Conservation (phyloP, 352 stramenopile genomes). For the Phytophthora sp. region DNA sequence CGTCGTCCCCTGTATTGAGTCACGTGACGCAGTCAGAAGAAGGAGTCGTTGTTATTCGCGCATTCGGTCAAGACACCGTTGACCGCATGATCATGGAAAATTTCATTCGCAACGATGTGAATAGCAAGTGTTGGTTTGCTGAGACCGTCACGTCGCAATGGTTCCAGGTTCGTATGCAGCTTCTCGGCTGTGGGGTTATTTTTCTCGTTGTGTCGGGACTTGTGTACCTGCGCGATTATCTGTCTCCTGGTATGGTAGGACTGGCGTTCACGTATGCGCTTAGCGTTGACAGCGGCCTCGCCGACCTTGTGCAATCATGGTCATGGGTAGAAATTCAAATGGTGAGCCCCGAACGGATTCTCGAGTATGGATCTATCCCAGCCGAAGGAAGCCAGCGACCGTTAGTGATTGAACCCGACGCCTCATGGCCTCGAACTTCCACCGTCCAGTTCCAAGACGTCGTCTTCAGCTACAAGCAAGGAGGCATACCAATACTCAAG, state of each 20-base stretch:
- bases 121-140: slow-evolving; percentile 40
- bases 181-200: slow-evolving; percentile 52
- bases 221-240: slow-evolving; percentile 31
- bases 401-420: slow-evolving; percentile 25
- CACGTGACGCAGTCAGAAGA: slow-evolving; percentile 39
- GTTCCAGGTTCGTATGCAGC: slow-evolving; percentile 58
- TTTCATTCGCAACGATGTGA: slow-evolving; percentile 38
- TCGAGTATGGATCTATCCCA: slow-evolving; percentile 42
- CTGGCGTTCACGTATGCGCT: slow-evolving; percentile 90
- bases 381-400: slow-evolving; percentile 31
- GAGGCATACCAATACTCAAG: slow-evolving; percentile 51
- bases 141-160: slow-evolving; percentile 38
- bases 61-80: slow-evolving; percentile 41
- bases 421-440: slow-evolving; percentile 74
- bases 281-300: slow-evolving; percentile 80
- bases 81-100: slow-evolving; percentile 31
- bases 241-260: slow-evolving; percentile 74
- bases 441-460: slow-evolving; percentile 86
- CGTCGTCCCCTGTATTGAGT: slow-evolving; percentile 49
- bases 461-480: slow-evolving; percentile 77
- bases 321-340: slow-evolving; percentile 58
- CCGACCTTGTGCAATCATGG: slow-evolving; percentile 64
- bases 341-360: slow-evolving; percentile 62
- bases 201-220: slow-evolving; percentile 47
- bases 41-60: slow-evolving; percentile 43